These are phyloP conservation scores for Starmerella tilneyi DNA, from an alignment of 805 yeast genomes.

Conservation along the genomic window DNA sequence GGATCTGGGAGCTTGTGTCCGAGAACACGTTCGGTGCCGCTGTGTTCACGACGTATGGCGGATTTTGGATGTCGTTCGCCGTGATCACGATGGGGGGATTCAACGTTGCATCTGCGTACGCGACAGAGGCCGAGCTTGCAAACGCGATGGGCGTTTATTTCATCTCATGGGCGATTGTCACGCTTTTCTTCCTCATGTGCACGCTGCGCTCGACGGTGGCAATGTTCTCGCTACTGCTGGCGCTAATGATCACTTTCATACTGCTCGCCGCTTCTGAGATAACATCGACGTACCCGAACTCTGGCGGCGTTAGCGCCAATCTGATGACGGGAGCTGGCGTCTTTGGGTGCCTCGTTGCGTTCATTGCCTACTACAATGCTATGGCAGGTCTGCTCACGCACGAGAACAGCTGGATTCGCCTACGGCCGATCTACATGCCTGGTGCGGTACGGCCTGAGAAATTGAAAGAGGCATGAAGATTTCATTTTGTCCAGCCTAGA, in stretches of 20 bases:
- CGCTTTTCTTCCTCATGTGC: conserved; percentile 43
- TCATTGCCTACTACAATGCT: conserved; percentile 53
- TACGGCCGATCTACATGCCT: conserved; percentile 44
- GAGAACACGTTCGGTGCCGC: conserved; percentile 61
- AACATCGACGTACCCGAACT: conserved; percentile 23
- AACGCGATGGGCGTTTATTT: conserved; percentile 52
- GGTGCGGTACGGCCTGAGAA: conserved; percentile 27
- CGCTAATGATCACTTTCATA: conserved; percentile 45
- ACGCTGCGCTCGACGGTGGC: conserved; percentile 58
- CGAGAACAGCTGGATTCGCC: conserved; percentile 48
- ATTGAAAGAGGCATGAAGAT: conserved; percentile 9
- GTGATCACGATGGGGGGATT: conserved; percentile 46
- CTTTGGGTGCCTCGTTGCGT: conserved; percentile 46
- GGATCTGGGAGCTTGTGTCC: conserved; percentile 55
- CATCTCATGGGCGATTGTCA: conserved; percentile 55
- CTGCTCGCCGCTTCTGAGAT: conserved; percentile 46
- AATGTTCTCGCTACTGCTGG: conserved; percentile 47
- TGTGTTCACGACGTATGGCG: conserved; percentile 39
- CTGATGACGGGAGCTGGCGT: conserved; percentile 52
- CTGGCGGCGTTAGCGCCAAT: conserved; percentile 29
- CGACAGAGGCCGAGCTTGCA: conserved; percentile 26
- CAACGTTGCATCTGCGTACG: conserved; percentile 39
- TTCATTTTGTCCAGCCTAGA: too few species aligned
- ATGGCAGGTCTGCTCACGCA: conserved; percentile 51
- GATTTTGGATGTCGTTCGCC: conserved; percentile 57